Percentiles rank a stretch among this genome's conserved stretches.
These are phyloP conservation scores for Mycosarcoma mackinlayi DNA, from an alignment of 1,284 basidiomycete species.

Conservation along the genomic window DNA sequence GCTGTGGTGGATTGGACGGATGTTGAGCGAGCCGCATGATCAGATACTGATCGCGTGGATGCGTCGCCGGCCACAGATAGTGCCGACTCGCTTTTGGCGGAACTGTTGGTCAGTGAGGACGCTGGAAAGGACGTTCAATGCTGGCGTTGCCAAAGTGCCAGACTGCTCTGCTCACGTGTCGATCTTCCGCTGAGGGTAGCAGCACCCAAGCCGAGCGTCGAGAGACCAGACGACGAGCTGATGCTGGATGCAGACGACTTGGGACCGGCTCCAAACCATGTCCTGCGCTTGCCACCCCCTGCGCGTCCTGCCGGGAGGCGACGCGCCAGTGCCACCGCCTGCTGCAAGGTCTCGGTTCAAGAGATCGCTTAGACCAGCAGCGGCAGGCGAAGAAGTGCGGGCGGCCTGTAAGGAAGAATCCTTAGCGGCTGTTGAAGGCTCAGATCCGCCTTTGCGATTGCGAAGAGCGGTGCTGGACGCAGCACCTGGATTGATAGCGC, in stretches of 20 bases:
- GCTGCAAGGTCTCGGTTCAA: slow-evolving; percentile 46
- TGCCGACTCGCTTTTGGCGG: slow-evolving; percentile 17
- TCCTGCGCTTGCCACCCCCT: slow-evolving; percentile 41
- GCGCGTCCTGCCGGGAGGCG: slow-evolving; percentile 38
- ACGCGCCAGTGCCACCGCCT: slow-evolving; percentile 25
- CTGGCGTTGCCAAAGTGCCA: slow-evolving; percentile 60
- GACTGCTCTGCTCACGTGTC: slow-evolving; percentile 52
- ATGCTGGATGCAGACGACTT: slow-evolving; percentile 29
- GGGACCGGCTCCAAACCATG: slow-evolving; percentile 39
- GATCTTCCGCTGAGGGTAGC: slow-evolving; percentile 22
- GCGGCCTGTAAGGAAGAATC: slow-evolving; percentile 15
- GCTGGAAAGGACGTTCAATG: slow-evolving; percentile 43
- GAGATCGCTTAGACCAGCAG: slow-evolving; percentile 47
- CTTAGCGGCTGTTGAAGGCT: slow-evolving; percentile 7
- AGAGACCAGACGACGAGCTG: slow-evolving; percentile 33
- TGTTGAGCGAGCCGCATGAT: slow-evolving; percentile 6
- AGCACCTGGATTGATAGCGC: slow-evolving; percentile 12
- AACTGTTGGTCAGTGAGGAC: slow-evolving; percentile 21
- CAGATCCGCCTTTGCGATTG: slow-evolving; percentile 31
- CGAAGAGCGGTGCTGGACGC: slow-evolving; percentile 22
- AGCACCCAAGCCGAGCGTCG: slow-evolving; percentile 29
- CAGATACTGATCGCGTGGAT: slow-evolving; percentile 24
- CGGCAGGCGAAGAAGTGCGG: slow-evolving; percentile 39
- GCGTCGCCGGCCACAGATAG: slow-evolving; percentile 5
- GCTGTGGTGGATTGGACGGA: slow-evolving; percentile 1